Percentiles rank a stretch among this genome's conserved stretches.
These are phyloP conservation scores for Moringa oleifera DNA, from an alignment of 345 rosid species.

Conservation along the genomic window DNA sequence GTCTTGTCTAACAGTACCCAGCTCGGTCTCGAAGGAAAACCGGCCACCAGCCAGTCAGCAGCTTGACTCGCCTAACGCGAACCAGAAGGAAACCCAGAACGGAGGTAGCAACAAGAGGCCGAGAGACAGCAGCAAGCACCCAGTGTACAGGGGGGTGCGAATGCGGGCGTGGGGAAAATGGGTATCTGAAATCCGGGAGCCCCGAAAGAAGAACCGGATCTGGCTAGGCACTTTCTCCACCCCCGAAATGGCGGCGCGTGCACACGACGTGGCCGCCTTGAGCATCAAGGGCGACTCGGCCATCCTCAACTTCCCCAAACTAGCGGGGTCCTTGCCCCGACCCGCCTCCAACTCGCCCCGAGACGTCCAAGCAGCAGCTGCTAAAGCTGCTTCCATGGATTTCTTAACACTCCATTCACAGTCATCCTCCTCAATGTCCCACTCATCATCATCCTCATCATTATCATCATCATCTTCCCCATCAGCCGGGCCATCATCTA, in stretches of 20 bases:
- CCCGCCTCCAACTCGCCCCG: slow-evolving; percentile 72
- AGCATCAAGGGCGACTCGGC: slow-evolving; percentile 82
- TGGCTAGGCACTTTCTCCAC: slow-evolving; percentile 95
- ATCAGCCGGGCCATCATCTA: slow-evolving; percentile 13
- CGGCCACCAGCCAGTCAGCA: neutral
- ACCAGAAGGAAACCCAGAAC: neutral
- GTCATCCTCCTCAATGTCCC: slow-evolving; percentile 1
- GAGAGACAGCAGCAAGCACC: slow-evolving; percentile 41
- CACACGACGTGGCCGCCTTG: slow-evolving; percentile 94
- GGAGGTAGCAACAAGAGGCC: slow-evolving; percentile 25
- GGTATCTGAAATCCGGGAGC: slow-evolving; percentile 98
- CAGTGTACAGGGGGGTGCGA: slow-evolving; percentile 75
- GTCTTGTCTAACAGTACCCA: neutral
- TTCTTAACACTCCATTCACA: neutral
- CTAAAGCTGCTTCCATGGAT: slow-evolving; percentile 79
- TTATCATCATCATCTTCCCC: slow-evolving; percentile 11
- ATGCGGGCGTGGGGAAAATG: slow-evolving; percentile 97
- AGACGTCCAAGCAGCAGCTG: slow-evolving; percentile 90
- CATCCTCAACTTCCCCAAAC: slow-evolving; percentile 81
- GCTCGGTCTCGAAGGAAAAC: neutral
- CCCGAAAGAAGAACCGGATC: slow-evolving; percentile 88
- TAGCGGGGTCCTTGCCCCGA: slow-evolving; percentile 63
- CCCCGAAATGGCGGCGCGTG: slow-evolving; percentile 96
- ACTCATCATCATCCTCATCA: slow-evolving; percentile 17
- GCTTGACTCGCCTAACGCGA: neutral